Evolutionary conservation across 2,329 filamentous ascomycete genomes (phyloP).

Genomic region (Dothideomycetes sp.): DNA sequence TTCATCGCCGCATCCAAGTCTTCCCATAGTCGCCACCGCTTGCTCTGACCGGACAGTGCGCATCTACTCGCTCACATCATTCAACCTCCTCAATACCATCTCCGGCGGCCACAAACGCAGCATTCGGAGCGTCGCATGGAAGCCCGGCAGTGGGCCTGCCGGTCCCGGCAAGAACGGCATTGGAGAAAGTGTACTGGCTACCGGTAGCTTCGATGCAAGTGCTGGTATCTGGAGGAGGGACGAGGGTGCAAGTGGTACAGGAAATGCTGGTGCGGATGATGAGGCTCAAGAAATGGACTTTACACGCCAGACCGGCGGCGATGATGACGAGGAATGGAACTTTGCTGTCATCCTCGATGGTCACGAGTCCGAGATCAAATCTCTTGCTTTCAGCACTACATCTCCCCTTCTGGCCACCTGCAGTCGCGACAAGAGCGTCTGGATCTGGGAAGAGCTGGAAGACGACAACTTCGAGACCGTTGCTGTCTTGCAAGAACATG

Average conservation of each 20-base stretch:
- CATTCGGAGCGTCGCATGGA: slow-evolving; percentile 81
- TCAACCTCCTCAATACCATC: slow-evolving; percentile 67
- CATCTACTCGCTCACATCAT: slow-evolving; percentile 75
- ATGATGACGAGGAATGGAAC: slow-evolving; percentile 75
- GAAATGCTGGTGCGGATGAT: slow-evolving; percentile 9
- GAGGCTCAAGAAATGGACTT: slow-evolving; percentile 19
- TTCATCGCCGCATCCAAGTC: slow-evolving; percentile 71
- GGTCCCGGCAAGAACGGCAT: slow-evolving; percentile 25
- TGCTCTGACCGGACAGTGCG: slow-evolving; percentile 79
- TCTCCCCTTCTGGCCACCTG: slow-evolving; percentile 80
- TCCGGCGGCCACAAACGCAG: slow-evolving; percentile 84
- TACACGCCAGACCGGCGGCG: slow-evolving; percentile 27
- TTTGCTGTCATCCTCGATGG: slow-evolving; percentile 88
- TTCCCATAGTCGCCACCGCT: slow-evolving; percentile 80
- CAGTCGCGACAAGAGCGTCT: slow-evolving; percentile 84
- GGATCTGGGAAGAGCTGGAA: slow-evolving; percentile 96
- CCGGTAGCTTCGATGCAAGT: slow-evolving; percentile 86
- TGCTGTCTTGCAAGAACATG: slow-evolving; percentile 87
- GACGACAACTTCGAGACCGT: slow-evolving; percentile 97
- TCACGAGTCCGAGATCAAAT: slow-evolving; percentile 88
- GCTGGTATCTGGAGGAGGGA: slow-evolving; percentile 60
- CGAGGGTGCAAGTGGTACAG: slow-evolving; percentile 47
- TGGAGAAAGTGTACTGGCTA: slow-evolving; percentile 68
- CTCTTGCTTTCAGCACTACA: slow-evolving; percentile 60
- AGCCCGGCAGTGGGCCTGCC: slow-evolving; percentile 43